Evolutionary conservation across 352 stramenopile species (phyloP).

Genomic region (Globisporangium paroecandrum): DNA sequence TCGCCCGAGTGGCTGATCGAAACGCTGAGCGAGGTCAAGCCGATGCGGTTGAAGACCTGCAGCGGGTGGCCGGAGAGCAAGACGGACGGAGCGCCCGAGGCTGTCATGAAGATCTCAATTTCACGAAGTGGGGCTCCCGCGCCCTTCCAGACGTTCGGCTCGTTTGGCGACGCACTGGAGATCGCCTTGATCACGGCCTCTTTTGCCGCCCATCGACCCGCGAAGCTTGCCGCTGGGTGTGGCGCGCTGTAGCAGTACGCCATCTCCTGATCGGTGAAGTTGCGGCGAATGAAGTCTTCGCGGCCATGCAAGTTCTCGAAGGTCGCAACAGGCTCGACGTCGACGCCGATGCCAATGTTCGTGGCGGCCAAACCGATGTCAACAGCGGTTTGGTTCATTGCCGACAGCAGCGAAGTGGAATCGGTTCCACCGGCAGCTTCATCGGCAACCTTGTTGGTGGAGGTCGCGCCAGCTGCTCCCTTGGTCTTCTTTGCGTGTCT

Average conservation of each 20-base stretch:
- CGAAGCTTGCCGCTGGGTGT: conserved; percentile 84
- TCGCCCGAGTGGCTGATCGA: conserved; percentile 89
- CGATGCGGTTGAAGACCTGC: conserved; percentile 76
- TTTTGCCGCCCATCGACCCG: conserved; percentile 86
- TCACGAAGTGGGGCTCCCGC: conserved; percentile 70
- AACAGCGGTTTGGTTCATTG: conserved; percentile 49
- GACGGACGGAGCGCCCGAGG: conserved; percentile 74
- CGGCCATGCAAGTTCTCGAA: conserved; percentile 76
- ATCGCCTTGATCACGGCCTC: conserved; percentile 91
- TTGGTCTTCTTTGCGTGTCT: conserved; percentile 17
- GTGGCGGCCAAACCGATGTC: conserved; percentile 39
- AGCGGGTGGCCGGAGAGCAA: conserved; percentile 71
- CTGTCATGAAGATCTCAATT: conserved; percentile 84
- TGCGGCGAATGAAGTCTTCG: conserved; percentile 83
- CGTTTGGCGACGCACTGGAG: conserved; percentile 61
- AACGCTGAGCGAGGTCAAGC: conserved; percentile 69
- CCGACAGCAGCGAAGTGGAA: conserved; percentile 49
- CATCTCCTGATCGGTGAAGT: conserved; percentile 88
- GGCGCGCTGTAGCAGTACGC: conserved; percentile 78
- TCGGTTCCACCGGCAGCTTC: conserved; percentile 14
- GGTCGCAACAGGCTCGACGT: conserved; percentile 81
- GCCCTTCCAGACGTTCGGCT: conserved; percentile 71
- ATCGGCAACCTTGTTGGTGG: neutral
- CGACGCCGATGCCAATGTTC: conserved; percentile 71
- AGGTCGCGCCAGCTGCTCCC: neutral